Conservation (phyloP, 2,329 filamentous ascomycete species). For the Aspergillus caelatus region DNA sequence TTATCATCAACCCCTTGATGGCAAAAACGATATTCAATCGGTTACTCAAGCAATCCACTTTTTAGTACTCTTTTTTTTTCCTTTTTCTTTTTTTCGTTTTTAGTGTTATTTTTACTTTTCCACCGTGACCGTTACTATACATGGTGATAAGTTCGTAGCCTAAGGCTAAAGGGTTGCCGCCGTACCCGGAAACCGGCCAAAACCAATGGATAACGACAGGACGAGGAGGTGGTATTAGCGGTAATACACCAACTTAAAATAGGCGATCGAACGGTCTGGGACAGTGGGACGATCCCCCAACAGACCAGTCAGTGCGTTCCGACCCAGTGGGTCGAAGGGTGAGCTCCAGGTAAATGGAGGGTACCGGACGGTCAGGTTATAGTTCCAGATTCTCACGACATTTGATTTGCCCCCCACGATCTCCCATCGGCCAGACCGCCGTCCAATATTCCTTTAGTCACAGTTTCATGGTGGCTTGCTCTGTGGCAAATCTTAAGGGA, state of each 20-base stretch:
- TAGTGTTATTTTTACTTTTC: neutral
- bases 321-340: slow-evolving; percentile 13
- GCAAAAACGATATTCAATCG: neutral
- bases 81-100: neutral
- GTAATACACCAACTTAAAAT: slow-evolving; percentile 27
- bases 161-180: slow-evolving; percentile 19
- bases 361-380: neutral
- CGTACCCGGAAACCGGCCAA: slow-evolving; percentile 20
- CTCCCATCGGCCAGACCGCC: slow-evolving; percentile 2
- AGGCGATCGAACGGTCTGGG: slow-evolving; percentile 31
- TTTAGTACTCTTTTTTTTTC: neutral
- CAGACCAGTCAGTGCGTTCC: slow-evolving; percentile 22
- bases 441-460: slow-evolving; percentile 1
- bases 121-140: neutral
- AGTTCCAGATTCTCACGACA: slow-evolving; percentile 4
- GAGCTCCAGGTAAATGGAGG: slow-evolving; percentile 9
- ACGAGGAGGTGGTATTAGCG: slow-evolving; percentile 17
- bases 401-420: slow-evolving; percentile 4
- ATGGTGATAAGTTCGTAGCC: slow-evolving; percentile 2
- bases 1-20: neutral
- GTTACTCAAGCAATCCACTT: neutral
- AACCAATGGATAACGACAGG: slow-evolving; percentile 11
- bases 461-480: slow-evolving; percentile 2
- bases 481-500: slow-evolving; percentile 4
- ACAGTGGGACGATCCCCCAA: slow-evolving; percentile 26